These are phyloP conservation scores for Henckelia pumila DNA, from an alignment of 257 asterid genomes.

Conservation along the genomic window DNA sequence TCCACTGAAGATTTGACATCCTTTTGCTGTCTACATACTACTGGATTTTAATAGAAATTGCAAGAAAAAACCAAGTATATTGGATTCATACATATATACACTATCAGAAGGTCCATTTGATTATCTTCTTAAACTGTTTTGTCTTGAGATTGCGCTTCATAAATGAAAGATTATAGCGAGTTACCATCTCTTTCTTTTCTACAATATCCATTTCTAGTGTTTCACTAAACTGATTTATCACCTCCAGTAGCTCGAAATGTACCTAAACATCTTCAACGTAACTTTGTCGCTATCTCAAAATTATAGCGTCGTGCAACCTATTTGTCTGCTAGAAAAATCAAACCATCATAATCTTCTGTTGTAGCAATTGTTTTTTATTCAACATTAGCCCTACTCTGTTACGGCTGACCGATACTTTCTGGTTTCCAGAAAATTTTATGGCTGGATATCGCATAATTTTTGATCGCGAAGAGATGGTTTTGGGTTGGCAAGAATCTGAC, in stretches of 20 bases:
- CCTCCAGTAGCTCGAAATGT: too few relatives aligned
- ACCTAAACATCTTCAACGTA: too few relatives aligned
- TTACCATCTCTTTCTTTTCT: not conserved
- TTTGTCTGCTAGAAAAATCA: not conserved
- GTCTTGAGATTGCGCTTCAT: not conserved
- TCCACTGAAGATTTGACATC: not conserved
- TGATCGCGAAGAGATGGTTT: not conserved
- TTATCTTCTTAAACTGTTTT: constrained; percentile 4
- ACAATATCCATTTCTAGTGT: too few relatives aligned
- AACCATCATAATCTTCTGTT: not conserved
- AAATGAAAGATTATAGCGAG: not conserved
- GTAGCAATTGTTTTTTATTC: not conserved
- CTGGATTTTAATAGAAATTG: not conserved
- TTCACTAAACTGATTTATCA: too few relatives aligned
- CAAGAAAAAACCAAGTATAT: not conserved
- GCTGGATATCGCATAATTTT: not conserved
- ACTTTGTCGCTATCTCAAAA: not conserved
- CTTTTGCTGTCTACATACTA: not conserved
- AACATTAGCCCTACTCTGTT: not conserved
- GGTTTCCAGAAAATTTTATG: not conserved
- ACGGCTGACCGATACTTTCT: not conserved
- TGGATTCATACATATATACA: not conserved
- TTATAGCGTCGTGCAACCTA: not conserved
- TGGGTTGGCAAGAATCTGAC: not conserved
- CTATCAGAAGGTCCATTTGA: not conserved